Percentiles rank a stretch among this genome's conserved stretches.
phyloP scores from a whole-genome alignment of 164 flowering plant genomes.

The Cinnamomum chago region DNA sequence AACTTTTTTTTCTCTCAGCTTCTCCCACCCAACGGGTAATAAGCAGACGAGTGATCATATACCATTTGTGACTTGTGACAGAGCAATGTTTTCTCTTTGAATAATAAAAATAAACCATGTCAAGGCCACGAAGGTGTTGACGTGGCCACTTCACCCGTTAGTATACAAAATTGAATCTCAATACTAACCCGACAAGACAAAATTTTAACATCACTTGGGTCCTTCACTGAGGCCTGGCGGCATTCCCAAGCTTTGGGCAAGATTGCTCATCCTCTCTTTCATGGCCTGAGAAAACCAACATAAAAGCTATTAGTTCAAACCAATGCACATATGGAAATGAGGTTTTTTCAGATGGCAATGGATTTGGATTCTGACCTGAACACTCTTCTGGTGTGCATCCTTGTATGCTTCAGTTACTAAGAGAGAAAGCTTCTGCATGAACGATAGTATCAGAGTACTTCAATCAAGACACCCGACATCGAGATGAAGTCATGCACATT shows the following conservation, averaged over 20 bases:
- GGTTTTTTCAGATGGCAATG: background rate
- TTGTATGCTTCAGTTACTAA: slow-evolving; percentile 85
- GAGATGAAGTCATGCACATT: no score
- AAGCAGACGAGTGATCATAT: no score
- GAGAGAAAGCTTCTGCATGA: background rate
- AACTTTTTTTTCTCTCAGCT: no score
- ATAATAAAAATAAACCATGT: no score
- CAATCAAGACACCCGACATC: no score
- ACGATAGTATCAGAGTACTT: background rate
- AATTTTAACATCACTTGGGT: slow-evolving; percentile 33
- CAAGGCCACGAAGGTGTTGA: background rate
- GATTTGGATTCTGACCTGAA: slow-evolving; percentile 16
- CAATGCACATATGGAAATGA: background rate
- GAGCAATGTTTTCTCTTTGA: no score
- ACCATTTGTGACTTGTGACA: no score
- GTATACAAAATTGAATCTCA: slow-evolving; percentile 40
- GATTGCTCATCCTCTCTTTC: slow-evolving; percentile 92
- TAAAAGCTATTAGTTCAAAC: background rate
- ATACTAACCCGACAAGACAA: background rate
- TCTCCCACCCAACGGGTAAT: no score
- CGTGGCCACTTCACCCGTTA: background rate
- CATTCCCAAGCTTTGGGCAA: slow-evolving; percentile 95
- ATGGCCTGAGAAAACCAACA: slow-evolving; percentile 55
- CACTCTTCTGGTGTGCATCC: slow-evolving; percentile 97
- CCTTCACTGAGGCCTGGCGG: slow-evolving; percentile 75